A percentile compares a stretch with the other conserved stretches of the same genome.
These are phyloP conservation scores for Coniochaeta ligniaria DNA, from an alignment of 2,329 filamentous ascomycete species.

Conservation along the genomic window DNA sequence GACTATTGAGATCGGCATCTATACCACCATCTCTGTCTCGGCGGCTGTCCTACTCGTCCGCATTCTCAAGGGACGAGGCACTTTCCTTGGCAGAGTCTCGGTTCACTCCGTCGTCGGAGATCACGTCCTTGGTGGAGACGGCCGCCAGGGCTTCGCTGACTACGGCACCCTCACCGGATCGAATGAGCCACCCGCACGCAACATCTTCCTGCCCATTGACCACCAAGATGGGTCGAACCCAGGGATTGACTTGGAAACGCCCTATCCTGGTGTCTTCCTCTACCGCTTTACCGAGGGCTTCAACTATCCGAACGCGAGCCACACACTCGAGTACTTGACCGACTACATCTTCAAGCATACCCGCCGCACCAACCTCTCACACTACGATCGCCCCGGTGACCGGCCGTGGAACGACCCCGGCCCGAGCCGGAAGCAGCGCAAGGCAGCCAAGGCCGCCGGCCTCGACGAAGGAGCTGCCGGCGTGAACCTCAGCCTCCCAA, in stretches of 20 bases:
- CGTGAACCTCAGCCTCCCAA: slow-evolving; percentile 18
- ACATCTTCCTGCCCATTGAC: slow-evolving; percentile 80
- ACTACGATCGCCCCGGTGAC: slow-evolving; percentile 62
- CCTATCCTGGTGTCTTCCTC: slow-evolving; percentile 90
- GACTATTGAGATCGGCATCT: slow-evolving; percentile 87
- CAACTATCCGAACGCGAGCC: slow-evolving; percentile 90
- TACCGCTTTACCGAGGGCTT: slow-evolving; percentile 93
- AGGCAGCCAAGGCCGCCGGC: slow-evolving; percentile 14
- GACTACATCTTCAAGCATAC: slow-evolving; percentile 63
- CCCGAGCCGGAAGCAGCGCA: slow-evolving; percentile 42
- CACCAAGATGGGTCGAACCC: slow-evolving; percentile 91
- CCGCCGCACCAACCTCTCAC: slow-evolving; percentile 64
- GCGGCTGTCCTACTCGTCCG: slow-evolving; percentile 75
- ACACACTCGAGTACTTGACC: slow-evolving; percentile 75
- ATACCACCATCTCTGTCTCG: slow-evolving; percentile 74
- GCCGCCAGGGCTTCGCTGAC: slow-evolving; percentile 35
- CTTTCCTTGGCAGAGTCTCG: slow-evolving; percentile 75
- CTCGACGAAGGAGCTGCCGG: slow-evolving; percentile 9
- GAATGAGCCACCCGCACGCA: slow-evolving; percentile 50
- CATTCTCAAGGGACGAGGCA: slow-evolving; percentile 72
- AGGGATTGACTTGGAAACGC: slow-evolving; percentile 66
- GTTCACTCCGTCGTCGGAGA: slow-evolving; percentile 81
- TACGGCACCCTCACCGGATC: slow-evolving; percentile 50
- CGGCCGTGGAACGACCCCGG: slow-evolving; percentile 94
- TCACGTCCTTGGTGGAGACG: slow-evolving; percentile 58